Evolutionary conservation across 2,329 filamentous ascomycete genomes (phyloP), one percentile per base, ranked within the genome.

Genomic region (Xenosphaeropsis pyriputrescens): DNA sequence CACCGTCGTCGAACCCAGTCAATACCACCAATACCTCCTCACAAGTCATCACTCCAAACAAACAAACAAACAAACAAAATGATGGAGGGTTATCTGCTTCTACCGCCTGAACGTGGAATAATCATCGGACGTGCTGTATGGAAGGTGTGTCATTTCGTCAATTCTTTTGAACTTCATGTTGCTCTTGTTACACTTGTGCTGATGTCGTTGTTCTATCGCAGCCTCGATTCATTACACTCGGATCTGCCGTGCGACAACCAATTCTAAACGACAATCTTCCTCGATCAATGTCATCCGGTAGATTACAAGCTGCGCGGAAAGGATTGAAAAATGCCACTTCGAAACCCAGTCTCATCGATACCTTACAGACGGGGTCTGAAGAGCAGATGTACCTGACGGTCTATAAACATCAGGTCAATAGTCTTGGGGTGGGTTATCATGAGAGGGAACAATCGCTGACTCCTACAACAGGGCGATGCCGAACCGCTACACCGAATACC

Each of bases 191-290:
- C 18, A 29, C 7, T 18, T 35, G 22, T 39, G 13, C 35, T 36
- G 16, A 36, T 22, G 15, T 13, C 30, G 32, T 39, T 39, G 39
- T 42, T 33, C 13, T 46, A 29, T 51, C 22, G 22, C 22, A 78
- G 73, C 49, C 66, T 50, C 72, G 75, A 55, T 76, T 72, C 54
- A 65, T 79, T 35, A 61, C 74, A 40, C 59, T 77, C 40, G 71
- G 71, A 54, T 43, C 31, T 42, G 17, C 44, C 70, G 62, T 67
- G 70, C 32, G 72, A 78, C 43, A 52, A 48, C 42, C 39, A 45
- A 26, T 35, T 35, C 5, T 22, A 38, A 35, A 13, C 37, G 43
- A 29, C 40, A 34, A 17, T 37, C 42, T 29, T 33, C 42, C 42
- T 16, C 42, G 42, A 16, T 36, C 37, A 11, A 32, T 15, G 2